These are phyloP conservation scores for Fusarium buharicum DNA, from an alignment of 2,329 filamentous ascomycete species.

Conservation along the genomic window DNA sequence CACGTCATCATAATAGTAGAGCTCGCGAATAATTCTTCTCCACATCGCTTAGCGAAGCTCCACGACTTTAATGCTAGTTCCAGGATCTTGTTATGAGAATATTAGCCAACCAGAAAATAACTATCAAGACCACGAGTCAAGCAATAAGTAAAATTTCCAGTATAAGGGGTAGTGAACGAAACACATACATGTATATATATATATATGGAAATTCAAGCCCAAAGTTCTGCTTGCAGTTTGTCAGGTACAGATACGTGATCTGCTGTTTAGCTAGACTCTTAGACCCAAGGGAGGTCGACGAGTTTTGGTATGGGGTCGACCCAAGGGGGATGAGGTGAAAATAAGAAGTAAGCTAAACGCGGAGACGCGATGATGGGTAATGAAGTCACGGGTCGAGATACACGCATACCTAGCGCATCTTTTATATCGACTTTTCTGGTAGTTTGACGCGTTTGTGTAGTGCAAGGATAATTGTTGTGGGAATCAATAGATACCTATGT, in stretches of 20 bases:
- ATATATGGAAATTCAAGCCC: too few relatives aligned
- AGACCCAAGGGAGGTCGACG: background rate
- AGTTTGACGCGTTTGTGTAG: too few relatives aligned
- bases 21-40: constrained; percentile 7
- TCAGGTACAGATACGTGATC: too few relatives aligned
- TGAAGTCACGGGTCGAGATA: constrained; percentile 32
- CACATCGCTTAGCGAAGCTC: constrained; percentile 14
- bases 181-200: too few relatives aligned
- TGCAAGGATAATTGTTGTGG: too few relatives aligned
- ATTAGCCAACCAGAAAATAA: constrained; percentile 25
- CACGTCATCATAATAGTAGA: constrained; percentile 4
- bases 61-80: background rate
- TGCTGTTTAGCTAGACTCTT: background rate
- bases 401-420: constrained; percentile 10
- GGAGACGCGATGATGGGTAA: constrained; percentile 27
- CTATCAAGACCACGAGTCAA: background rate
- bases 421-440: too few relatives aligned
- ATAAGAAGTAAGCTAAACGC: constrained; percentile 19
- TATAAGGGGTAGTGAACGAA: background rate
- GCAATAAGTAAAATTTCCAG: background rate
- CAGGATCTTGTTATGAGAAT: constrained; percentile 2
- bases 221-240: too few relatives aligned
- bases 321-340: constrained; percentile 1
- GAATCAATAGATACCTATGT: too few relatives aligned
- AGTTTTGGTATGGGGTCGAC: background rate